Evolutionary conservation across 768 basidiomycete species (phyloP).

Genomic region (Calvatia gigantea): DNA sequence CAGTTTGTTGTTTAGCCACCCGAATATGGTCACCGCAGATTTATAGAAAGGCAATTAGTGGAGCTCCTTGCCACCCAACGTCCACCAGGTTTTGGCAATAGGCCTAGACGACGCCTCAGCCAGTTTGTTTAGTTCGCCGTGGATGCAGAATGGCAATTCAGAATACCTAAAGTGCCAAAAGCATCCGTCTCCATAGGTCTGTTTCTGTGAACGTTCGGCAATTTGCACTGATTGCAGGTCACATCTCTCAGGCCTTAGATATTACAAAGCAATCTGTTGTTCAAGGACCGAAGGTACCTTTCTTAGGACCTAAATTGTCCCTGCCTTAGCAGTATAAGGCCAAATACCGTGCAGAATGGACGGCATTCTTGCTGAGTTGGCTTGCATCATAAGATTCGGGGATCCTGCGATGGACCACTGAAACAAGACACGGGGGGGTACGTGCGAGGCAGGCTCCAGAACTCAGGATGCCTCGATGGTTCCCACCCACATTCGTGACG

Average conservation of each 20-base stretch:
- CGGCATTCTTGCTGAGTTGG: conserved; percentile 25
- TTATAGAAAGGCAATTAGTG: conserved; percentile 6
- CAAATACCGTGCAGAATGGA: conserved; percentile 19
- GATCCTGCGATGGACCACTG: conserved; percentile 16
- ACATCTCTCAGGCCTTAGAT: conserved; percentile 12
- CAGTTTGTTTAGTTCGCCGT: conserved; percentile 12
- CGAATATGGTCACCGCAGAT: neutral
- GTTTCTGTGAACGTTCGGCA: neutral
- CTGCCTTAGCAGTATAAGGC: conserved; percentile 9
- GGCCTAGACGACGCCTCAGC: neutral
- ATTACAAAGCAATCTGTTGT: conserved; percentile 15
- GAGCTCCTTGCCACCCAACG: conserved; percentile 8
- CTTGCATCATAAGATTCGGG: conserved; percentile 15
- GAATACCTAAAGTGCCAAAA: conserved; percentile 8
- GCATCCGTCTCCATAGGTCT: neutral
- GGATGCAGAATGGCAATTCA: conserved; percentile 9
- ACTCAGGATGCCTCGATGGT: conserved; percentile 9
- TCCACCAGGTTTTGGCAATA: conserved; percentile 10
- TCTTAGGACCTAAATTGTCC: neutral
- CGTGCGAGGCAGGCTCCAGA: conserved; percentile 23
- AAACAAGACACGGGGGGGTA: conserved; percentile 15
- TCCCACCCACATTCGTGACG: conserved; percentile 8
- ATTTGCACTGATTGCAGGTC: neutral
- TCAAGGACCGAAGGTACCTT: conserved; percentile 21
- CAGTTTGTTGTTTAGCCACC: neutral